Evolutionary conservation across 306 rosid genomes (phyloP).

Genomic region (Dalbergia cochinchinensis): DNA sequence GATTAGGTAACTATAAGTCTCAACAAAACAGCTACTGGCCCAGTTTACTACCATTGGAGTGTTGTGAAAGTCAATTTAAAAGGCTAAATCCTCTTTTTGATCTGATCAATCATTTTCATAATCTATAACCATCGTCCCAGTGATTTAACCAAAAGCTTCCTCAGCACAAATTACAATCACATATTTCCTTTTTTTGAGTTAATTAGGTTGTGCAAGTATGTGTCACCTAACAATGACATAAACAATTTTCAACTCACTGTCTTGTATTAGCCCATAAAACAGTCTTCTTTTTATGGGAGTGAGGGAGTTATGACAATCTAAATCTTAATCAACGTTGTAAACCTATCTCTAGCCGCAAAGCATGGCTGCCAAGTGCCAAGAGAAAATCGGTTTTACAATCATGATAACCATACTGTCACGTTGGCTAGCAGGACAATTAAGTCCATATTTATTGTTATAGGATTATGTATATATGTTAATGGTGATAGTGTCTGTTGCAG

Average conservation of each 20-base stretch:
- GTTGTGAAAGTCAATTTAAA: slow-evolving; percentile 47
- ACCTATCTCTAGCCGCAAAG: neutral
- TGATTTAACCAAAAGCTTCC: neutral
- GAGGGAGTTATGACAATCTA: neutral
- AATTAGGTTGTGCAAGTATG: neutral
- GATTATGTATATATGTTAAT: slow-evolving; percentile 5
- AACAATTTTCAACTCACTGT: neutral
- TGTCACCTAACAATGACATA: slow-evolving; percentile 33
- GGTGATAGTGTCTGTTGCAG: slow-evolving; percentile 35
- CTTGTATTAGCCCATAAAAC: neutral
- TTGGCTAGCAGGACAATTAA: neutral
- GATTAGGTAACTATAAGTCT: slow-evolving; percentile 44
- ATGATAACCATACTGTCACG: slow-evolving; percentile 4
- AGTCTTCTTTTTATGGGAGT: neutral
- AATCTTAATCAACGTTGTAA: neutral
- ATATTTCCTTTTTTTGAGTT: neutral
- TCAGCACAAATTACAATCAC: neutral
- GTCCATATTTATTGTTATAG: neutral
- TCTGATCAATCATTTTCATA: slow-evolving; percentile 32
- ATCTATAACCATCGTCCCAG: neutral
- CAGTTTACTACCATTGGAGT: slow-evolving; percentile 43
- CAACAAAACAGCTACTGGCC: slow-evolving; percentile 32
- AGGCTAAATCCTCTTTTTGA: slow-evolving; percentile 3
- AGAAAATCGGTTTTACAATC: neutral
- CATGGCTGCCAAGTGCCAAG: neutral